Conservation (phyloP, 1,139 yeast species). For the Saccharomyces hybrid region DNA sequence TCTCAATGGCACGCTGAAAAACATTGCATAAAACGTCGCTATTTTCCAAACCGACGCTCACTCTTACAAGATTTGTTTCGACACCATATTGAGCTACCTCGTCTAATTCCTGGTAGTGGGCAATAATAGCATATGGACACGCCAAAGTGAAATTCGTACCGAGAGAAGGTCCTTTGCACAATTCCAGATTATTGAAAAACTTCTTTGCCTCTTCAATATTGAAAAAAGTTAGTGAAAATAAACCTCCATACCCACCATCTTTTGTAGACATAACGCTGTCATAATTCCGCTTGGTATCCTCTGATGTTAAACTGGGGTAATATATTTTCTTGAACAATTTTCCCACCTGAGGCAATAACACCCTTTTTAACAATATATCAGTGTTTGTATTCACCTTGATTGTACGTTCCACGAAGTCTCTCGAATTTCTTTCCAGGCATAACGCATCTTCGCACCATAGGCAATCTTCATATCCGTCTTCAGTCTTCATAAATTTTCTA, state of each 20-base stretch:
- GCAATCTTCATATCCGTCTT: constrained; percentile 50
- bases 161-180: constrained; percentile 89
- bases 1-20: constrained; percentile 45
- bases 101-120: constrained; percentile 73
- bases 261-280: constrained; percentile 56
- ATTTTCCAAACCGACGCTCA: constrained; percentile 76
- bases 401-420: constrained; percentile 74
- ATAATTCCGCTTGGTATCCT: constrained; percentile 51
- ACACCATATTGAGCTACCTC: constrained; percentile 83
- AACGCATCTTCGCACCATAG: constrained; percentile 95
- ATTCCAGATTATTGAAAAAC: constrained; percentile 68
- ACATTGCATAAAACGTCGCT: constrained; percentile 34
- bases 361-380: constrained; percentile 41
- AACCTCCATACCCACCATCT: constrained; percentile 89
- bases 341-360: constrained; percentile 38
- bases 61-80: constrained; percentile 68
- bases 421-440: constrained; percentile 82
- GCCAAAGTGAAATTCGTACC: constrained; percentile 92
- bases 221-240: constrained; percentile 69
- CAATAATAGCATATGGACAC: constrained; percentile 70
- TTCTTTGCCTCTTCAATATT: constrained; percentile 57
- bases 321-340: constrained; percentile 50
- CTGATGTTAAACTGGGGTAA: constrained; percentile 55
- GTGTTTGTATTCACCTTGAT: constrained; percentile 62
- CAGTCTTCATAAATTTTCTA: constrained; percentile 44